A percentile compares a stretch with the other conserved stretches of the same genome.
Conservation (phyloP, 495 filamentous ascomycete species). For the Xylona heveae region DNA sequence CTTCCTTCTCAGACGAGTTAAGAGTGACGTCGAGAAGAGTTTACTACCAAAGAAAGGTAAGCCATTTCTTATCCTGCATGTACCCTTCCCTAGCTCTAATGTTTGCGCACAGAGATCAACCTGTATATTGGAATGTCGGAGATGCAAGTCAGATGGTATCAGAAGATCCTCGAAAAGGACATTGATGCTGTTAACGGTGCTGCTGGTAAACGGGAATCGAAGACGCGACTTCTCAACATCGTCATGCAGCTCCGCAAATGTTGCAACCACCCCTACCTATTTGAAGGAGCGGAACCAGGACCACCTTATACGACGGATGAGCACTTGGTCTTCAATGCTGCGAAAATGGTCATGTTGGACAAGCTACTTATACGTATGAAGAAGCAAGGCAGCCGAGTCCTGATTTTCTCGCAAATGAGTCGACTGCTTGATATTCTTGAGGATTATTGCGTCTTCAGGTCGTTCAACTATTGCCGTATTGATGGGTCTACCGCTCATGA, state of each 20-base stretch:
- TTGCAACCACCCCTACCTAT: slow-evolving; percentile 97
- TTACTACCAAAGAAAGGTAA: slow-evolving; percentile 67
- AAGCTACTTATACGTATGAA: slow-evolving; percentile 73
- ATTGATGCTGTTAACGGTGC: slow-evolving; percentile 98
- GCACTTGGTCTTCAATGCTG: slow-evolving; percentile 80
- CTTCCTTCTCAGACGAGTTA: slow-evolving; percentile 88
- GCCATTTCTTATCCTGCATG: background rate
- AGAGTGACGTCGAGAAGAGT: slow-evolving; percentile 97
- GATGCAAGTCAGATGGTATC: slow-evolving; percentile 99
- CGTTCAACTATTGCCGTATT: slow-evolving; percentile 92
- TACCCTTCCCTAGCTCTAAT: background rate
- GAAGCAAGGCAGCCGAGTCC: slow-evolving; percentile 66
- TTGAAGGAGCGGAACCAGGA: slow-evolving; percentile 93
- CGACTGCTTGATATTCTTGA: slow-evolving; percentile 92
- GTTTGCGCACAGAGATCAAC: slow-evolving; percentile 45
- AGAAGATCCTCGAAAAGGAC: slow-evolving; percentile 97
- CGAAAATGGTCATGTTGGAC: slow-evolving; percentile 96
- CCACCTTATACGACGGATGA: slow-evolving; percentile 97
- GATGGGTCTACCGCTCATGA: slow-evolving; percentile 95
- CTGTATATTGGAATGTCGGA: slow-evolving; percentile 96
- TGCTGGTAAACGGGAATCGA: slow-evolving; percentile 91
- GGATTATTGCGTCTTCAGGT: slow-evolving; percentile 91
- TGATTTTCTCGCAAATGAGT: slow-evolving; percentile 99
- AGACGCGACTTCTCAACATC: slow-evolving; percentile 96
- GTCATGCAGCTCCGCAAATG: slow-evolving; percentile 99